Evolutionary conservation across 305 asterid genomes (phyloP).

Genomic region (Solanum chacoense): DNA sequence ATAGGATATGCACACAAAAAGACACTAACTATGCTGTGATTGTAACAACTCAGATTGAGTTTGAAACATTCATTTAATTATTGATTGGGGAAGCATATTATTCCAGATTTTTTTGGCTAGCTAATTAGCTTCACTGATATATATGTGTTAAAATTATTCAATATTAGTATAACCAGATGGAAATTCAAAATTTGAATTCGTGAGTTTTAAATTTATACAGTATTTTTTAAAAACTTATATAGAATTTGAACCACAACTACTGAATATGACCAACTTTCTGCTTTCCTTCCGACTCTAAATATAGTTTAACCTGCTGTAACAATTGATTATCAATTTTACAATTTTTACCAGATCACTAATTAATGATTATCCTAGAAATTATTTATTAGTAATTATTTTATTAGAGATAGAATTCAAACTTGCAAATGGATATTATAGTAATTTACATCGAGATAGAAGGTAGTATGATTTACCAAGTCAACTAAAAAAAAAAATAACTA

Average conservation of each 20-base stretch:
- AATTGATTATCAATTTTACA: neutral
- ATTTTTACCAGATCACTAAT: neutral
- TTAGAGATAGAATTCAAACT: neutral
- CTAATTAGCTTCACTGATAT: neutral
- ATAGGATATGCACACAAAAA: neutral
- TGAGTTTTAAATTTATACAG: neutral
- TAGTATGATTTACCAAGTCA: too few relatives aligned
- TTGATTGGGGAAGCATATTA: conserved; percentile 4
- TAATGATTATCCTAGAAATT: neutral
- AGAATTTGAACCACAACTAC: neutral
- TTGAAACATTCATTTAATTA: conserved; percentile 22
- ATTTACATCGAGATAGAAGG: neutral
- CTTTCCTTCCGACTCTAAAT: too few relatives aligned
- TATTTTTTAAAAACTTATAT: fast-evolving
- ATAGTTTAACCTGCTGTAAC: neutral
- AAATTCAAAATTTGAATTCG: neutral
- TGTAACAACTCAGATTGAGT: conserved; percentile 33
- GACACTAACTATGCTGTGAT: conserved; percentile 12
- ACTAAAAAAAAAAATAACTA: too few relatives aligned
- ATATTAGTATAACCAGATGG: neutral
- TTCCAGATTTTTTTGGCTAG: neutral
- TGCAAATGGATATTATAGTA: neutral
- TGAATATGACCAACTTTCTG: neutral
- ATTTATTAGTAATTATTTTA: neutral
- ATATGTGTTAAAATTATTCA: neutral